phyloP scores from a whole-genome alignment of 2,329 filamentous ascomycete species.

The Aspergillus sp. region DNA sequence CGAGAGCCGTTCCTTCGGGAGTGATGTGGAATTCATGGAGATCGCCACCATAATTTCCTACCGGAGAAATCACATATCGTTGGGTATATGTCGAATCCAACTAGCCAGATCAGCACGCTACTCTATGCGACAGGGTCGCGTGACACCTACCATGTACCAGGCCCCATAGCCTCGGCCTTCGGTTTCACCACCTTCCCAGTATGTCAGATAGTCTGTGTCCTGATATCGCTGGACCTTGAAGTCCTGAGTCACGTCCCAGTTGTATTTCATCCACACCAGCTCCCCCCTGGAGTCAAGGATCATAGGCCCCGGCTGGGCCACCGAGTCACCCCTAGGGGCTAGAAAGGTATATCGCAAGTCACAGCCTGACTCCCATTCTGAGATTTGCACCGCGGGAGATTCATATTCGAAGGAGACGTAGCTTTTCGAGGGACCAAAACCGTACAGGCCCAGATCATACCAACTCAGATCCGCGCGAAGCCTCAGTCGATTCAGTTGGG shows the following conservation, averaged over 20 bases:
- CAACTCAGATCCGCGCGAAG: constrained; percentile 22
- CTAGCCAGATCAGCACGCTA: constrained; percentile 13
- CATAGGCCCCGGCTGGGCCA: constrained; percentile 29
- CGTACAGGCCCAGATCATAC: constrained; percentile 36
- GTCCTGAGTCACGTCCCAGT: constrained; percentile 29
- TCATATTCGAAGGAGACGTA: constrained; percentile 35
- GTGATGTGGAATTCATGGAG: constrained; percentile 41
- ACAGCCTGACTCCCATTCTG: constrained; percentile 28
- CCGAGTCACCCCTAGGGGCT: constrained; percentile 35
- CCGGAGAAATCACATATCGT: constrained; percentile 22
- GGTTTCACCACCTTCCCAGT: constrained; percentile 29
- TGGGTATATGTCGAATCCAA: constrained; percentile 29
- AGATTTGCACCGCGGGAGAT: constrained; percentile 30
- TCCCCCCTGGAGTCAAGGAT: constrained; percentile 31
- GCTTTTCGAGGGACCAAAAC: constrained; percentile 31
- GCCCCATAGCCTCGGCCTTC: constrained; percentile 24
- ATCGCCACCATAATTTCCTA: constrained; percentile 29
- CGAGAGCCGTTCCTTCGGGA: constrained; percentile 31
- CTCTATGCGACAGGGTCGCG: not conserved
- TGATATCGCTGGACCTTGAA: constrained; percentile 29
- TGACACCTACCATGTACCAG: constrained; percentile 29
- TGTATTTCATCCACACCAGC: constrained; percentile 31
- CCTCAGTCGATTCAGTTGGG: constrained; percentile 22
- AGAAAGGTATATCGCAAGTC: constrained; percentile 34
- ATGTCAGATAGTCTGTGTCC: constrained; percentile 28